Conservation (phyloP, 2,329 filamentous ascomycete species). For the Eutypella sp. region DNA sequence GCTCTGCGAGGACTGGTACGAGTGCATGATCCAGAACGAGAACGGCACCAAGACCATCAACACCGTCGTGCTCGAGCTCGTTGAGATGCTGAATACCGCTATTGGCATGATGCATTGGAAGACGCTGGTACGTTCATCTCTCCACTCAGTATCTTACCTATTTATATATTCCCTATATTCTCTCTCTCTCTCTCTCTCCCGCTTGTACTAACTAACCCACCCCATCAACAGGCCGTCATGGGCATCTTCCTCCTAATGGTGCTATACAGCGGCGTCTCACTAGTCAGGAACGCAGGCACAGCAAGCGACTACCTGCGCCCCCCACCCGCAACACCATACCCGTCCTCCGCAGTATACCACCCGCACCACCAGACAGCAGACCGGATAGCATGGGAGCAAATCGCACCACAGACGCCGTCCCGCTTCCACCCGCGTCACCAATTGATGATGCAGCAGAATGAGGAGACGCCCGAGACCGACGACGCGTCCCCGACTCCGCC, state of each 20-base stretch:
- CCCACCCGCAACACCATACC: conserved; percentile 12
- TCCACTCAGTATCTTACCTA: background rate
- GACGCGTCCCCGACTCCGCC: conserved; percentile 32
- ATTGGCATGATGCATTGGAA: conserved; percentile 88
- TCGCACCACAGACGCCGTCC: conserved; percentile 25
- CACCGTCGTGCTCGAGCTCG: conserved; percentile 81
- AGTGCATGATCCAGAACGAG: conserved; percentile 83
- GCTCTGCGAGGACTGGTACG: conserved; percentile 75
- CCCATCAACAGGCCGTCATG: conserved; percentile 15
- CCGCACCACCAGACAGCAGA: conserved; percentile 13
- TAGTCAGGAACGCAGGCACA: conserved; percentile 21
- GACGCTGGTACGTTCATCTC: conserved; percentile 43
- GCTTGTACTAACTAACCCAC: conserved; percentile 9
- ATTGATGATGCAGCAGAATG: conserved; percentile 16
- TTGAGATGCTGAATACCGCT: conserved; percentile 90
- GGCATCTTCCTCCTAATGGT: conserved; percentile 23
- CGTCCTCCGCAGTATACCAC: conserved; percentile 13
- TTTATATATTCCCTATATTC: background rate
- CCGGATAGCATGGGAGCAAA: conserved; percentile 24
- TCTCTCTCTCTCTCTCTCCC: background rate
- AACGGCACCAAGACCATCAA: conserved; percentile 71
- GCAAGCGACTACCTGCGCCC: conserved; percentile 17
- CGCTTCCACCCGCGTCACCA: conserved; percentile 13
- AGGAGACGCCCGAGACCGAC: conserved; percentile 43
- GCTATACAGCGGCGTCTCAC: conserved; percentile 24